phyloP scores from a whole-genome alignment of 1,139 yeast species.

The Magnusiomyces sp. region DNA sequence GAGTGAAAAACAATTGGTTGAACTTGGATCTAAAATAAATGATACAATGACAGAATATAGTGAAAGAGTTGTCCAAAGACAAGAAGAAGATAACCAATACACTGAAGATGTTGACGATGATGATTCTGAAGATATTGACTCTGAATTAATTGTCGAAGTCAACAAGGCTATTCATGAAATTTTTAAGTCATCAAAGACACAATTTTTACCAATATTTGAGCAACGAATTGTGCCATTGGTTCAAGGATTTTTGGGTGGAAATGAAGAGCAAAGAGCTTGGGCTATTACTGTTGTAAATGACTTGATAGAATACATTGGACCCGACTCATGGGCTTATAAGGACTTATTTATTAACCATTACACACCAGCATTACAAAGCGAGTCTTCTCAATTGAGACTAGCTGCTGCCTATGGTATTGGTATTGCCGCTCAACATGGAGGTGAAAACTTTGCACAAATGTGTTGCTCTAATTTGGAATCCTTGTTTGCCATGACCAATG shows the following conservation, averaged over 20 bases:
- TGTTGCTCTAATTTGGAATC: conserved; percentile 64
- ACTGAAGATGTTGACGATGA: conserved; percentile 62
- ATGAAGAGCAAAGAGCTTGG: conserved; percentile 60
- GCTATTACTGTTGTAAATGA: conserved; percentile 79
- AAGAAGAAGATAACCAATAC: conserved; percentile 51
- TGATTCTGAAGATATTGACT: conserved; percentile 83
- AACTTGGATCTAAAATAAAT: conserved; percentile 52
- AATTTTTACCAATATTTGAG: conserved; percentile 61
- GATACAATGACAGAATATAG: conserved; percentile 58
- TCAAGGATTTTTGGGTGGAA: conserved; percentile 41
- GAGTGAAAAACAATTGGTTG: conserved; percentile 47
- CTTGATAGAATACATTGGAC: conserved; percentile 69
- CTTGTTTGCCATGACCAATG: conserved; percentile 61
- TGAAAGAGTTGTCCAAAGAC: conserved; percentile 60
- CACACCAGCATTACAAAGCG: conserved; percentile 50
- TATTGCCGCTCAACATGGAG: conserved; percentile 74
- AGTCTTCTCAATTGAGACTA: conserved; percentile 71
- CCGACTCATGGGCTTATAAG: conserved; percentile 53
- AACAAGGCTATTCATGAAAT: conserved; percentile 68
- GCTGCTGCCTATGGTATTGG: conserved; percentile 84
- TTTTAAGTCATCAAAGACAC: conserved; percentile 53
- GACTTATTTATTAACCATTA: conserved; percentile 56
- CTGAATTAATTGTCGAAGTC: conserved; percentile 78
- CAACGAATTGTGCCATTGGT: conserved; percentile 29
- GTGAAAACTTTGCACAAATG: conserved; percentile 52